phyloP scores from a whole-genome alignment of 2,329 filamentous ascomycete genomes.

The Leptodontidium sp. region DNA sequence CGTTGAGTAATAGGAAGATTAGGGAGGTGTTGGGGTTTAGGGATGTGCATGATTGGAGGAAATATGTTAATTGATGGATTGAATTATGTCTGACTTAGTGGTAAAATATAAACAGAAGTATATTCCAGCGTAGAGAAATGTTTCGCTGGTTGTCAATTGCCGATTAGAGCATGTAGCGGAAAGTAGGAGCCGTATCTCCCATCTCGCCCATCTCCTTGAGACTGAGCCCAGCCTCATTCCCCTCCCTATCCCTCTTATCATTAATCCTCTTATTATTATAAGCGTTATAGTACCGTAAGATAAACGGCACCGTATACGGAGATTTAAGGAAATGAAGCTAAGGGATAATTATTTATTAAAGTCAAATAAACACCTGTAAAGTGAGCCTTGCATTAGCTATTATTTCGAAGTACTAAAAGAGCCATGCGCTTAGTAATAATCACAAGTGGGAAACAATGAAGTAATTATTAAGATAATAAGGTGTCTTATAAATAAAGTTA shows the following conservation, averaged over 20 bases:
- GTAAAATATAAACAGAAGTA: not conserved
- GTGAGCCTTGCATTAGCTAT: no score
- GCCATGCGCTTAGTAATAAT: no score
- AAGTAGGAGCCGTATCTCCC: conserved; percentile 16
- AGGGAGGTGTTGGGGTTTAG: conserved; percentile 64
- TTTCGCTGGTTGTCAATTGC: not conserved
- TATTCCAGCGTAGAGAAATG: not conserved
- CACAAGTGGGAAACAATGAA: no score
- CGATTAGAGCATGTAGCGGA: conserved; percentile 15
- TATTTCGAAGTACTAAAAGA: no score
- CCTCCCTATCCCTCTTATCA: conserved; percentile 20
- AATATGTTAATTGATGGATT: conserved; percentile 31
- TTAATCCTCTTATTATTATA: conserved; percentile 5
- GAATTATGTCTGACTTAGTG: not conserved
- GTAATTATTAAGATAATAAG: no score
- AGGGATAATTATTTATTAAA: no score
- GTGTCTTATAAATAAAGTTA: no score
- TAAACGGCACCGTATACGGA: no score
- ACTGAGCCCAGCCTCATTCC: conserved; percentile 10
- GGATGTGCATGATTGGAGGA: conserved; percentile 63
- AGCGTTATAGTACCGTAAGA: no score
- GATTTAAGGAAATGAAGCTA: no score
- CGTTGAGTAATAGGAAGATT: conserved; percentile 67
- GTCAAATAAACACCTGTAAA: no score
- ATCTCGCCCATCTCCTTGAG: conserved; percentile 22